Percentiles rank a stretch among this genome's conserved stretches.
These are phyloP conservation scores for Craterostigma plantagineum DNA, from an alignment of 257 asterid genomes.

Conservation along the genomic window DNA sequence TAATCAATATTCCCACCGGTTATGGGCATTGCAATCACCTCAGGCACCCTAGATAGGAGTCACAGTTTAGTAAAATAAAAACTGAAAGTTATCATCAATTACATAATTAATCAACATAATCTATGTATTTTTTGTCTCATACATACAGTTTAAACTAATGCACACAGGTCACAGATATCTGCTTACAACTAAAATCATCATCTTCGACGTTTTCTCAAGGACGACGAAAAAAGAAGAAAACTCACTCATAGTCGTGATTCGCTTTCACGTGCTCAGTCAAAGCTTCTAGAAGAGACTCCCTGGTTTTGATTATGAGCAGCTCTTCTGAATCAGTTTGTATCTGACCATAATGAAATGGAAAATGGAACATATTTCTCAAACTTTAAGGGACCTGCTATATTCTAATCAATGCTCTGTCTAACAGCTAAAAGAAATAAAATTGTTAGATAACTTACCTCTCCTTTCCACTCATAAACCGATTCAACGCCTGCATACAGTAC, in stretches of 20 bases:
- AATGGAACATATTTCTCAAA: neutral
- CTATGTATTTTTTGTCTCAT: no score
- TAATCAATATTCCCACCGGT: conserved; percentile 61
- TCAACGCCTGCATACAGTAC: conserved; percentile 48
- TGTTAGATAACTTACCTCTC: conserved; percentile 37
- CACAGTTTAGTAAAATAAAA: conserved; percentile 1
- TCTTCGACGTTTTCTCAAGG: neutral
- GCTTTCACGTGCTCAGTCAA: conserved; percentile 75
- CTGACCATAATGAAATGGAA: conserved; percentile 15
- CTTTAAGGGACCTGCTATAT: neutral
- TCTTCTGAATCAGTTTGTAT: conserved; percentile 83
- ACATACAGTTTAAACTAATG: no score
- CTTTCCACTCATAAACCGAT: conserved; percentile 84
- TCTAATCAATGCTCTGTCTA: no score
- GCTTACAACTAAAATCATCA: no score
- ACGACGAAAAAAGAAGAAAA: conserved; percentile 5
- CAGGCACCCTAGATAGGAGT: conserved; percentile 95
- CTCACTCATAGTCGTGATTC: conserved; percentile 91
- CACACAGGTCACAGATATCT: no score
- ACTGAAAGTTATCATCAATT: neutral
- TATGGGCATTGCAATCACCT: conserved; percentile 83
- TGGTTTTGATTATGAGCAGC: conserved; percentile 83
- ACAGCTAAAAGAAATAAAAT: neutral
- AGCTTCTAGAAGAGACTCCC: conserved; percentile 78
- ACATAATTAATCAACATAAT: no score